A percentile compares a stretch with the other conserved stretches of the same genome.
Evolutionary conservation across 73 alveolate species (phyloP).

Genomic region (Tetrahymena borealis): DNA sequence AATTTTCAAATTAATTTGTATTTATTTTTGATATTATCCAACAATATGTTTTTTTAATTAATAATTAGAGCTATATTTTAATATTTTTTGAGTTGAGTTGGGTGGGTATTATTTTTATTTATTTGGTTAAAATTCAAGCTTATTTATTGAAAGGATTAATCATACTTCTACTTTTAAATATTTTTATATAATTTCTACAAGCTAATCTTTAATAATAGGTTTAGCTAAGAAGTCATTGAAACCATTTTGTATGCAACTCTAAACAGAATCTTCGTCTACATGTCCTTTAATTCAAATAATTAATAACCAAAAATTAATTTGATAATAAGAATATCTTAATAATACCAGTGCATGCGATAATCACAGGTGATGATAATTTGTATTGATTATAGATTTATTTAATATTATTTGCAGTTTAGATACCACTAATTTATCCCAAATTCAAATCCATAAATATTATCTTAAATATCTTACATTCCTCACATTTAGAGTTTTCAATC

Average conservation of each 20-base stretch:
- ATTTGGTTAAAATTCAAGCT: too few relatives aligned
- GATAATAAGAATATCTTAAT: not conserved
- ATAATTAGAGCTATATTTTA: too few relatives aligned
- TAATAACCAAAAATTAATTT: not conserved
- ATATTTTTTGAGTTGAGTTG: too few relatives aligned
- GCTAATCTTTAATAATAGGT: not conserved
- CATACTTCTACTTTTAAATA: too few relatives aligned
- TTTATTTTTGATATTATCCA: too few relatives aligned
- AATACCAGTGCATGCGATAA: not conserved
- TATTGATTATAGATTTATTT: not conserved
- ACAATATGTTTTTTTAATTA: too few relatives aligned
- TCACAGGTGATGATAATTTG: not conserved
- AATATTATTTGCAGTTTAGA: not conserved
- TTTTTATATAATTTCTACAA: not conserved
- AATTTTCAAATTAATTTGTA: too few relatives aligned
- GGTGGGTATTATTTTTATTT: too few relatives aligned
- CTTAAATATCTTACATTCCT: not conserved
- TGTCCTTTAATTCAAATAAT: not conserved
- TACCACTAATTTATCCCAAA: not conserved
- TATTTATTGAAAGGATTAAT: too few relatives aligned
- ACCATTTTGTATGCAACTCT: not conserved
- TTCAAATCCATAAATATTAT: not conserved
- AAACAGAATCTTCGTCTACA: not conserved
- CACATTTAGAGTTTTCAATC: not conserved
- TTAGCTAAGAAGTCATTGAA: not conserved